phyloP scores from a whole-genome alignment of 2,329 filamentous ascomycete genomes.

The Furcasterigmium sp. region DNA sequence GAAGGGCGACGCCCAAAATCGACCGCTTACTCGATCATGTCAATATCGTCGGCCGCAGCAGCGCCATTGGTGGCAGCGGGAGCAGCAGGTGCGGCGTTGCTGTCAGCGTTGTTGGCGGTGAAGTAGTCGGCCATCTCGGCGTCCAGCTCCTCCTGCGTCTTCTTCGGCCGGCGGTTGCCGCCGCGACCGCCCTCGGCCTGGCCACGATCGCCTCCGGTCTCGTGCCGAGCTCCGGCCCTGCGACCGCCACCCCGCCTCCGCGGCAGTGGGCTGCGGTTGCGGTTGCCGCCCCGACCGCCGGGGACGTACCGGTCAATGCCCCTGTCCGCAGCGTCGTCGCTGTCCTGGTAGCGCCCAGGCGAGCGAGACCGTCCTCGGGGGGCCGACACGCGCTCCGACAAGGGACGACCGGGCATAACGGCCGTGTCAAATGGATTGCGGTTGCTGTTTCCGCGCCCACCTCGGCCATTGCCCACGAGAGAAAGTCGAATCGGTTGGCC shows the following conservation, averaged over 20 bases:
- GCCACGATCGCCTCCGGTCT: constrained; percentile 29
- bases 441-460: constrained; percentile 17
- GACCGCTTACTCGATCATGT: constrained; percentile 62
- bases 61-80: constrained; percentile 27
- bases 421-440: constrained; percentile 55
- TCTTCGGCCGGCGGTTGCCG: constrained; percentile 54
- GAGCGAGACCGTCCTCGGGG: constrained; percentile 61
- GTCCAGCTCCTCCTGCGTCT: constrained; percentile 88
- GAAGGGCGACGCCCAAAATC: neutral
- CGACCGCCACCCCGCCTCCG: constrained; percentile 45
- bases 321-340: constrained; percentile 56
- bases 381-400: constrained; percentile 56
- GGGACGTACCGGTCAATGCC: constrained; percentile 79
- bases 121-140: constrained; percentile 98
- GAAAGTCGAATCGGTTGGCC: constrained; percentile 76
- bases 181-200: constrained; percentile 28
- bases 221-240: constrained; percentile 41
- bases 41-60: constrained; percentile 51
- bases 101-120: constrained; percentile 35
- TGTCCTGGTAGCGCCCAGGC: constrained; percentile 38
- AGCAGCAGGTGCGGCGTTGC: constrained; percentile 28
- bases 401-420: constrained; percentile 48
- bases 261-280: constrained; percentile 57
- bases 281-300: constrained; percentile 42
- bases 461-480: constrained; percentile 48